Base-by-base conservation (phyloP, 2,329 filamentous ascomycete species). In the Colletotrichum neosansevieriae region DNA sequence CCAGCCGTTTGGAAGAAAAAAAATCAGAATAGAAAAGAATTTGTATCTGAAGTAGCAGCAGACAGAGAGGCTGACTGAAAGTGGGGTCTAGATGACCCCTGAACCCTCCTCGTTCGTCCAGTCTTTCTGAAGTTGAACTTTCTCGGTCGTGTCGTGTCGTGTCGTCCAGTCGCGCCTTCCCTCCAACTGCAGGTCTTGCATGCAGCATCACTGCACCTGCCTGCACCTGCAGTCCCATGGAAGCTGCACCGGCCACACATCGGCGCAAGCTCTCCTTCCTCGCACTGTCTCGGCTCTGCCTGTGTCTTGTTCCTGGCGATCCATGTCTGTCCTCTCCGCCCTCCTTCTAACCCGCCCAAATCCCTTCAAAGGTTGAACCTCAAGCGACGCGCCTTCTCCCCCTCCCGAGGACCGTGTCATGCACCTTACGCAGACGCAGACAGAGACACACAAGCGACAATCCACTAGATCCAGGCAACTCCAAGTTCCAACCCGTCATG, bases 251-350 rank as follows among this genome's bases (percentile, higher is more conserved):
- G 32, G 51, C 21, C 21, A 21, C 51, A 54, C 32, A 9, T 54
- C 51, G 51, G 34, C 17, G 51, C 51, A 54, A 54, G 51, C 51
- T 17, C 17, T 19, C 17, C 36, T 17, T 17, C 15, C n/a, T 51
- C 65, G 51, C 53, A 64, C 65, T 54, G 60, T 68, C 47, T 50
- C 17, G 45, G 36, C 40, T 32, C 17, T 17, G 34, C 21, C 29
- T 42, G 15, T 45, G 61, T 65, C 62, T 51, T 49, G 61, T 66
- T 47, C 56, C 54, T 68, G 66, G 56, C 47, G 47, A 68, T n/a
- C n/a, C n/a, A n/a, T n/a, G n/a, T n/a, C n/a, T n/a, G n/a, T n/a
- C n/a, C n/a, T n/a, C n/a, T n/a, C n/a, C n/a, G n/a, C n/a, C n/a
- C n/a, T n/a, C n/a, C n/a, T n/a, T n/a, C n/a, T n/a, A n/a, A n/a